A percentile compares a stretch with the other conserved stretches of the same genome.
Conservation (phyloP, 2,329 filamentous ascomycete genomes). For the Colletotrichum sp. region DNA sequence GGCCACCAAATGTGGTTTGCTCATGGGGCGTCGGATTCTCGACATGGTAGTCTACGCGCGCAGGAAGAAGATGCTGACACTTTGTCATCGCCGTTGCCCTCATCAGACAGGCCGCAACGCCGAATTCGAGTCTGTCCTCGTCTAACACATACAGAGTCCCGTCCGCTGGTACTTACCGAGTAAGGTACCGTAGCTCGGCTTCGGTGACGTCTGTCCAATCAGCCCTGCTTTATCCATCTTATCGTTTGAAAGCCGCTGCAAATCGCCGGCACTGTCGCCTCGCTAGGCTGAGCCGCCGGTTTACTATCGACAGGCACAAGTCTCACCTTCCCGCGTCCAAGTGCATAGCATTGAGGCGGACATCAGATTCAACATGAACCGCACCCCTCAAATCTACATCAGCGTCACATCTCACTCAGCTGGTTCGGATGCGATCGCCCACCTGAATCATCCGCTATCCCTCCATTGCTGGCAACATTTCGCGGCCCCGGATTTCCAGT, state of each 20-base stretch:
- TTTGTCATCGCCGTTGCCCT: neutral
- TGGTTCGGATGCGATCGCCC: neutral
- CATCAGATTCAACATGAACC: neutral
- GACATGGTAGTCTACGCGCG: neutral
- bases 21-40: neutral
- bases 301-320: neutral
- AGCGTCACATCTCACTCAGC: neutral
- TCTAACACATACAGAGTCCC: neutral
- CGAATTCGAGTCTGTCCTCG: neutral
- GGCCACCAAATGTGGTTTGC: neutral
- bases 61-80: constrained; percentile 3
- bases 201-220: neutral
- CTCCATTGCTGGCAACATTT: neutral
- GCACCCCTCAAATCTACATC: neutral
- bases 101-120: neutral
- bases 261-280: neutral
- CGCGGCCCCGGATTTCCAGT: neutral
- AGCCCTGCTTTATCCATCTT: neutral
- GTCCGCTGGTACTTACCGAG: neutral
- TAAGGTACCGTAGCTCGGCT: neutral
- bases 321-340: neutral
- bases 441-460: neutral
- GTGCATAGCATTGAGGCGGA: neutral
- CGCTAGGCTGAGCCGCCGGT: neutral
- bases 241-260: neutral